A percentile compares a stretch with the other conserved stretches of the same genome.
Conservation (phyloP, 176 grass and related monocot species). For the Oryza brachyantha region DNA sequence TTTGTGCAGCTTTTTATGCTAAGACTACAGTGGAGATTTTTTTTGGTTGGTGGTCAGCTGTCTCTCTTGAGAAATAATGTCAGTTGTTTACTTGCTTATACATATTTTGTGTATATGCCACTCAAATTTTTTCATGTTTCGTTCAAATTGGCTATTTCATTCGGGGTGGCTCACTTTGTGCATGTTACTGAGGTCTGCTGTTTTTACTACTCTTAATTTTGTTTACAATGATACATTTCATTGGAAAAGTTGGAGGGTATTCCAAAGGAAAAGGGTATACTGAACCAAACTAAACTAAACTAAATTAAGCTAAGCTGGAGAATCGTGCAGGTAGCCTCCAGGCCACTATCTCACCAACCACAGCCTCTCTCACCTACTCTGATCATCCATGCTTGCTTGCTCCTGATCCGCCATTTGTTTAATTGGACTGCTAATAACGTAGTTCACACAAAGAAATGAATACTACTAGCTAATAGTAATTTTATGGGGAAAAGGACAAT, state of each 20-base stretch:
- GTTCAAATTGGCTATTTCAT: too few relatives aligned
- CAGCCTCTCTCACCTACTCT: background rate
- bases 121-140: background rate
- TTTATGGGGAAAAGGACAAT: background rate
- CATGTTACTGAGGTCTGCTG: too few relatives aligned
- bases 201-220: too few relatives aligned
- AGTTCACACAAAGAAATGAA: too few relatives aligned
- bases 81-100: too few relatives aligned
- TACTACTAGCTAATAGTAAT: background rate
- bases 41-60: background rate
- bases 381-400: background rate
- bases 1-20: background rate
- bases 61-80: background rate
- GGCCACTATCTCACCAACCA: slow-evolving; percentile 27
- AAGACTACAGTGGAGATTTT: background rate
- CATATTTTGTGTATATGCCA: too few relatives aligned
- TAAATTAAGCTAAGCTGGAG: background rate
- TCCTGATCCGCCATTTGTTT: background rate
- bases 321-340: background rate
- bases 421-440: background rate
- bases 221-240: too few relatives aligned
- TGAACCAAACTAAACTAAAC: background rate
- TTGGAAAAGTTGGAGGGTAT: background rate
- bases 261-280: background rate
- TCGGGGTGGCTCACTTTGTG: too few relatives aligned